Base-by-base conservation (phyloP, 345 rosid species). In the Erysimum cheiranthoides region DNA sequence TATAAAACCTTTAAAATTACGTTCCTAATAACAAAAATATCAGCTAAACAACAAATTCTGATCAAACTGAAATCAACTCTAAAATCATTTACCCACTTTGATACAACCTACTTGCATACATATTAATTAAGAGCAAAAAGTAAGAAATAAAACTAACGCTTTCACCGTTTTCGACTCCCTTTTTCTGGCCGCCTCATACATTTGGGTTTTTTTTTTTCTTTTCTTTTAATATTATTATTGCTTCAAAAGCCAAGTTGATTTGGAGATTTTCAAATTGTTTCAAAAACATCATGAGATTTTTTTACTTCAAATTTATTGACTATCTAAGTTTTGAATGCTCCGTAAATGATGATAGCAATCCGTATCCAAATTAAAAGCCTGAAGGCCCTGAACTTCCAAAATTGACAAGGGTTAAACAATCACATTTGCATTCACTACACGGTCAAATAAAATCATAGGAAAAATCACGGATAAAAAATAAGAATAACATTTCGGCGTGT, bases 401-500 rank as follows among this genome's bases (percentile, higher is more conserved):
- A 21, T 4, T 10, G 65, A 46, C 10, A 28, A 53, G 38, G 34
- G n/a, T 63, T 21, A 64, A 49, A 65, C 58, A 25, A 25, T 21
- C 4, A 10, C 47, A 64, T 42, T 73, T 64, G 21, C 39, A 46
- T 57, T 14, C 50, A 7, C 31, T 21, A 16, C 34, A 51, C 28
- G 64, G 28, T 53, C 38, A 52, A 63, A 73, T 40, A 9, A 38
- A 31, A 31, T 67, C 39, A 59, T 10, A 49, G 10, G n/a, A 40
- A 74, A 58, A 46, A 59, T 32, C 52, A 76, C 39, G 75, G 27
- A 28, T 62, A 25, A 51, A 21, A 53, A 21, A 31, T 14, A 51
- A 27, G 40, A 50, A 60, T 43, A 61, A 35, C 59, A 76, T 43
- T 69, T 76, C 68, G 75, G 70, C 65, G 75, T 25, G 79, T 76